phyloP scores from a whole-genome alignment of 352 stramenopile genomes.

The Aphanomyces cochlioides region DNA sequence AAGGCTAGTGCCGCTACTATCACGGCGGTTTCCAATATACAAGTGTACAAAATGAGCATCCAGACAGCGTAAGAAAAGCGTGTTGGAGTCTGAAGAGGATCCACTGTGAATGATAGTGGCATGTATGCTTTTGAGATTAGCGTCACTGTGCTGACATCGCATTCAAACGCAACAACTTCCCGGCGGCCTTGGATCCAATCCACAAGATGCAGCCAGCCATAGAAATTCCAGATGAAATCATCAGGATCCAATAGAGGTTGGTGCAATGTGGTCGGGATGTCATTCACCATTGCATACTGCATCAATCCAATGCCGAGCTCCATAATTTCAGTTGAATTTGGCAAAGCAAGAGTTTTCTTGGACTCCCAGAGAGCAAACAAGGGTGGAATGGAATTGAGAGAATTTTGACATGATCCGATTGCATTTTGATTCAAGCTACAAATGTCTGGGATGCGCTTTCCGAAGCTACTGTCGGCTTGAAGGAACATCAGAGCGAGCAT shows the following conservation, averaged over 20 bases:
- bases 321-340: not conserved
- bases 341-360: not conserved
- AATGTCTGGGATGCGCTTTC: not conserved
- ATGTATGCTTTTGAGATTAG: not conserved
- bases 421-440: not conserved
- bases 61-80: not conserved
- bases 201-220: conserved; percentile 1
- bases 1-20: not conserved
- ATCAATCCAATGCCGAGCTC: not conserved
- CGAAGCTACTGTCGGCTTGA: not conserved
- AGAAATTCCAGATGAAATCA: not conserved
- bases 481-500: not conserved
- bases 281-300: not conserved
- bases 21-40: not conserved
- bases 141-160: not conserved
- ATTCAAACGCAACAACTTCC: not conserved
- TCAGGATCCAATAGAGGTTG: not conserved
- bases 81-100: not conserved
- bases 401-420: not conserved
- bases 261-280: not conserved
- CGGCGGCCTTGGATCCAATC: conserved; percentile 3
- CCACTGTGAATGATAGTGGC: not conserved
- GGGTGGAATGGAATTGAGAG: not conserved
- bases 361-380: not conserved
- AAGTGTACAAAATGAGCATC: not conserved